These are phyloP conservation scores for Craspedostauros australis DNA, from an alignment of 108 stramenopile species.

Conservation along the genomic window DNA sequence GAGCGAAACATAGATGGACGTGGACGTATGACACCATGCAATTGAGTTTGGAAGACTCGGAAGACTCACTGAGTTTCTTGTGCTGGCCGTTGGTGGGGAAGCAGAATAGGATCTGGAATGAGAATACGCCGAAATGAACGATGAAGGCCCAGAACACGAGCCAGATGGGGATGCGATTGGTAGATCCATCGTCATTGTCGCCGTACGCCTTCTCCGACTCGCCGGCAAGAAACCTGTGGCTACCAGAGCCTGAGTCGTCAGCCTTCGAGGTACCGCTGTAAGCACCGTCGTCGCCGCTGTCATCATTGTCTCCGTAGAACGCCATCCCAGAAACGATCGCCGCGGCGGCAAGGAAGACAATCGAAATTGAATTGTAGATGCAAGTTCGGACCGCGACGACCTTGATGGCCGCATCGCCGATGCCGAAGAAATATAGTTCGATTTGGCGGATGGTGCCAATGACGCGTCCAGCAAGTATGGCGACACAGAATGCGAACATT, in stretches of 20 bases:
- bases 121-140: background rate
- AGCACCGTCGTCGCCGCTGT: background rate
- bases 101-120: constrained; percentile 3
- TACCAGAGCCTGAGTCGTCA: background rate
- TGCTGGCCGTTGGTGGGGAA: constrained; percentile 28
- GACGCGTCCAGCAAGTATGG: too few species aligned
- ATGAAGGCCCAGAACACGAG: background rate
- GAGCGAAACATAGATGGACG: background rate
- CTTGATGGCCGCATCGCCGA: too few species aligned
- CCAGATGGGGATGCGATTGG: constrained; percentile 12
- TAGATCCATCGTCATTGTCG: background rate
- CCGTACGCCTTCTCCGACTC: background rate
- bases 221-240: constrained; percentile 9
- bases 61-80: constrained; percentile 24
- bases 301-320: background rate
- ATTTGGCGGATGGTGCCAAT: too few species aligned
- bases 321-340: constrained; percentile 8
- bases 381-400: background rate
- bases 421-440: too few species aligned
- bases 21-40: background rate
- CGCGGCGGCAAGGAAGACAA: constrained; percentile 12
- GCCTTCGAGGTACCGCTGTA: background rate
- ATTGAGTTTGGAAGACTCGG: background rate
- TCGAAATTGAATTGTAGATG: background rate
- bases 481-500: constrained; percentile 32